Evolutionary conservation across 2,329 filamentous ascomycete genomes (phyloP).

Genomic region (Corniculantispora saksenae): DNA sequence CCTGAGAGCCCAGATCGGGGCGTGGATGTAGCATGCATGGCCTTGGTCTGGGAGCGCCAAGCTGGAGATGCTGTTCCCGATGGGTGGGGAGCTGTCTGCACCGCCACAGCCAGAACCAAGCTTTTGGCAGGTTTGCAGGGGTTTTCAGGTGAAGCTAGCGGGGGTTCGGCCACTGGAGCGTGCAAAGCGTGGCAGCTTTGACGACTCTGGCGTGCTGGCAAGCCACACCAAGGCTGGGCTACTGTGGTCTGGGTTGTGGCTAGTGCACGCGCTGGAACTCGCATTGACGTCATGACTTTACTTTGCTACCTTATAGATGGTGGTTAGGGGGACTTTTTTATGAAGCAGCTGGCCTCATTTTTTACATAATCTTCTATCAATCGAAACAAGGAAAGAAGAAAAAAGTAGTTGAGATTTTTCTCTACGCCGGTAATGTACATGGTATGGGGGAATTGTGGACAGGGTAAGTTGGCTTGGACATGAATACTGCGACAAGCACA

Average conservation of each 20-base stretch:
- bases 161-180: background rate
- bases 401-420: background rate
- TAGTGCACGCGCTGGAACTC: constrained; percentile 14
- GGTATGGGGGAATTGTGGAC: background rate
- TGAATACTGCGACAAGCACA: too few species aligned
- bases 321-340: too few species aligned
- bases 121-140: background rate
- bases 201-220: too few species aligned
- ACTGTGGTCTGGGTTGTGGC: constrained; percentile 13
- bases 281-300: constrained; percentile 19
- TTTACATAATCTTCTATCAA: background rate
- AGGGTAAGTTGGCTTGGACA: too few species aligned
- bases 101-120: constrained; percentile 11
- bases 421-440: background rate
- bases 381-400: background rate
- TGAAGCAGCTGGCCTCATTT: background rate
- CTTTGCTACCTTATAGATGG: too few species aligned
- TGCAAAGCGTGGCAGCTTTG: too few species aligned
- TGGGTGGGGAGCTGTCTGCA: background rate
- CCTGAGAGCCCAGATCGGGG: background rate
- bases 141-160: background rate
- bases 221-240: background rate
- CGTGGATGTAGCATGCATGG: background rate
- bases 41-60: background rate
- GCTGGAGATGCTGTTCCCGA: background rate